Evolutionary conservation across 2,329 filamentous ascomycete genomes (phyloP).

Genomic region (Bipolaris oryzae): DNA sequence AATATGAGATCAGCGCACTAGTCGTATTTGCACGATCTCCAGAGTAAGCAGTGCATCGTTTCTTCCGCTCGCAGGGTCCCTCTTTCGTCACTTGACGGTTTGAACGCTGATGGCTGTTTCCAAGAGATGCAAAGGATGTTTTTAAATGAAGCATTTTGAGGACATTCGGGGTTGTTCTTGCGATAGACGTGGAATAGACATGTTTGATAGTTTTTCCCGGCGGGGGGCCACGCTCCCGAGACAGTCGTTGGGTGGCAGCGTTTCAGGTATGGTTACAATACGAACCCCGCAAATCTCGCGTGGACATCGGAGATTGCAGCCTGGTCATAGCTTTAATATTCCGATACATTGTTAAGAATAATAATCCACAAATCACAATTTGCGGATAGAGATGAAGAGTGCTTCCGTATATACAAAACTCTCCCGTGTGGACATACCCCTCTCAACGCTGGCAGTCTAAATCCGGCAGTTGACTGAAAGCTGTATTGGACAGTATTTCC

Average conservation of each 20-base stretch:
- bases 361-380: constrained; percentile 5
- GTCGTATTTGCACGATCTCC: background rate
- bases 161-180: background rate
- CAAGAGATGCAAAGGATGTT: background rate
- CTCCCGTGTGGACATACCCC: background rate
- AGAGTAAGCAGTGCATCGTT: background rate
- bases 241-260: background rate
- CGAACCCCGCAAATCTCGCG: constrained; percentile 2
- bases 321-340: background rate
- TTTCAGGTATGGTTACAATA: constrained; percentile 4
- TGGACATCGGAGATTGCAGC: background rate
- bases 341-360: background rate
- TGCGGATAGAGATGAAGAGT: background rate
- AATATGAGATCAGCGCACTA: background rate
- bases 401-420: background rate
- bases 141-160: constrained; percentile 1
- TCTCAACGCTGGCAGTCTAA: background rate
- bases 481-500: background rate
- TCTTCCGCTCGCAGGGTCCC: constrained; percentile 1
- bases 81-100: background rate
- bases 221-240: background rate
- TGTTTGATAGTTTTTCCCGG: constrained; percentile 1
- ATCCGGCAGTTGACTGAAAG: background rate
- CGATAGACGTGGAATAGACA: background rate
- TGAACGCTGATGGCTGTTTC: background rate